Evolutionary conservation across 179 eudicot genomes (phyloP), one percentile per base, ranked within the genome.

Genomic region (Drosera spatulata): DNA sequence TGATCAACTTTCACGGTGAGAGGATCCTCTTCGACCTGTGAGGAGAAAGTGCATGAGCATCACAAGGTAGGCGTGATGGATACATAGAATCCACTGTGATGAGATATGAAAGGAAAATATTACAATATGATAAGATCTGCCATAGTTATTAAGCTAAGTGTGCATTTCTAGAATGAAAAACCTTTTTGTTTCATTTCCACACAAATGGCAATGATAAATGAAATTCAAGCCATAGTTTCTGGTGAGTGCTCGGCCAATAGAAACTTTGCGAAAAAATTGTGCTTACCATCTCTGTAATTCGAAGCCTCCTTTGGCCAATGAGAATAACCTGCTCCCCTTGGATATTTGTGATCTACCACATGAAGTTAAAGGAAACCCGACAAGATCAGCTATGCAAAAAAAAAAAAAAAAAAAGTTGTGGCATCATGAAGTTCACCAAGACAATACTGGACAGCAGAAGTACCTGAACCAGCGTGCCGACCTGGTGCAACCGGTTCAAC

Each of bases 401-500:
- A 22, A 22, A 22, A 22, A 22, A 22, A 22, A 22, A 22, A 22
- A 22, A 22, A 22, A 22, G 33, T 22, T 22, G 33, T 22, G 33
- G 33, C 33, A 22, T 22, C 33, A 22, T 22, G 1, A 22, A 22
- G 33, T 22, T 22, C 46, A 12, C 33, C 4, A 13, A 40, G 41
- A 42, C 38, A 39, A 41, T 13, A 55, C 56, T 62, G 55, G 37
- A 55, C 4, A 47, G 50, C 53, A 61, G 61, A 61, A 40, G 60
- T 75, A 93, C 97, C 96, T 87, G 99, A 44, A 95, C 99, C 47
- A 94, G 75, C 41, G 97, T 90, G 58, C 99, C 99, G 76, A 94
- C 91, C 76, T 90, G 85, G 72, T 94, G 91, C 73, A 94, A 87
- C 61, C 97, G 91, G 51, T 80, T 79, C 38, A 86, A 65, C 68